Conservation (phyloP, 441 rosid species). For the Daphne laureola region DNA sequence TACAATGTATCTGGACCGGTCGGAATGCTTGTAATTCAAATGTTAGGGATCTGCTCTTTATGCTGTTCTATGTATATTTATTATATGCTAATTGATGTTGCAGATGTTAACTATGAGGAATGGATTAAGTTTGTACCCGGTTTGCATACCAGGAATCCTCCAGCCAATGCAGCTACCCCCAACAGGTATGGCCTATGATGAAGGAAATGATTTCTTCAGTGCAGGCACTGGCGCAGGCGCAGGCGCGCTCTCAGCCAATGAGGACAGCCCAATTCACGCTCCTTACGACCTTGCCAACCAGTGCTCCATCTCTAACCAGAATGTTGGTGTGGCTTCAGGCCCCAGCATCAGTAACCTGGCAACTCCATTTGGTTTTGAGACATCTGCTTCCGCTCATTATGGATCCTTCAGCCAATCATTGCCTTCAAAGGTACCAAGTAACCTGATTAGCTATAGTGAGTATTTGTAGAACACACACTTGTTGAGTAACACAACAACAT, state of each 20-base stretch:
- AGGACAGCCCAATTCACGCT: conserved; percentile 25
- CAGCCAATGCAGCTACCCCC: conserved; percentile 40
- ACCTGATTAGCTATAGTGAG: conserved; percentile 2
- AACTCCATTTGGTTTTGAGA: conserved; percentile 37
- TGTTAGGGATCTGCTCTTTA: too few relatives aligned
- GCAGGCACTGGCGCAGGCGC: conserved; percentile 25
- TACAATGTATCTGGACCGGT: neutral
- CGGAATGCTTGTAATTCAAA: neutral
- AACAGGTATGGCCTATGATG: conserved; percentile 37
- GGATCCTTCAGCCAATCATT: conserved; percentile 31
- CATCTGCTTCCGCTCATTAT: conserved; percentile 29
- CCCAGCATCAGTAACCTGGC: conserved; percentile 26
- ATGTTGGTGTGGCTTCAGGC: conserved; percentile 23
- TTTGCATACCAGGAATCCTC: conserved; percentile 46
- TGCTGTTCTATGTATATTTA: neutral
- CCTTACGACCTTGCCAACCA: conserved; percentile 25
- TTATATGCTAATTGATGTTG: conserved; percentile 12
- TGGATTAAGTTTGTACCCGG: conserved; percentile 56
- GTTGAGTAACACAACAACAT: conserved; percentile 2
- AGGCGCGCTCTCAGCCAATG: conserved; percentile 31
- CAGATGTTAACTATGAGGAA: conserved; percentile 81
- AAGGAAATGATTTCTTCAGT: conserved; percentile 31
- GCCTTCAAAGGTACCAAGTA: conserved; percentile 39
- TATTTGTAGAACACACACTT: neutral
- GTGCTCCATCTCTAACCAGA: conserved; percentile 27